phyloP scores from a whole-genome alignment of 345 rosid genomes.

The Salix udensis region DNA sequence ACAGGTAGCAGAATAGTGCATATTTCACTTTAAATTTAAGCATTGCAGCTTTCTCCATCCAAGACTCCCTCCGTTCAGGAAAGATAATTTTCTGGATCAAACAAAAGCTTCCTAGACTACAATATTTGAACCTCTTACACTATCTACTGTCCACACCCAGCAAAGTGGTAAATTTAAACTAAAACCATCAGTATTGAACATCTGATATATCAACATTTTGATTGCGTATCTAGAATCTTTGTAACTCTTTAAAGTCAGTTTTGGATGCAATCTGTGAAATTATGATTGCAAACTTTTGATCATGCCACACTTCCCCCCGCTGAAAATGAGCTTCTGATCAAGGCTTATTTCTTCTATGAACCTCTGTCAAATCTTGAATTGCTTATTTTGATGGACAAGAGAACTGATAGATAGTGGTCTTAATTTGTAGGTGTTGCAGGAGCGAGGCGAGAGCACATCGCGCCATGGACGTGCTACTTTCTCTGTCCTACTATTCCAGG shows the following conservation, averaged over 20 bases:
- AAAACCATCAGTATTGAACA: not conserved
- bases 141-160: not conserved
- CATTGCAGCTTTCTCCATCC: not conserved
- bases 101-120: constrained; percentile 13
- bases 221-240: not conserved
- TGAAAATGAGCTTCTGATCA: constrained; percentile 2
- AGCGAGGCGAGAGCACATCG: constrained; percentile 97
- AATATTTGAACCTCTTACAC: constrained; percentile 11
- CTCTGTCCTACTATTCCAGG: constrained; percentile 98
- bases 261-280: not conserved
- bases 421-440: constrained; percentile 82
- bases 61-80: not conserved
- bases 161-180: not conserved
- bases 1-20: constrained; percentile 50
- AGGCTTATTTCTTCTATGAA: not conserved
- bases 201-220: not conserved
- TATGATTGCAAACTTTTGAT: not conserved
- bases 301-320: not conserved
- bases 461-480: constrained; percentile 99
- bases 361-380: constrained; percentile 8
- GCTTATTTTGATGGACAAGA: constrained; percentile 12
- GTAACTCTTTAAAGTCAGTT: not conserved
- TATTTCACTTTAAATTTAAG: constrained; percentile 15
- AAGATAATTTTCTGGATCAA: not conserved
- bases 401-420: constrained; percentile 10